A percentile compares a stretch with the other conserved stretches of the same genome.
phyloP scores from a whole-genome alignment of 495 filamentous ascomycete genomes.

The Aspergillus coremiiformis region DNA sequence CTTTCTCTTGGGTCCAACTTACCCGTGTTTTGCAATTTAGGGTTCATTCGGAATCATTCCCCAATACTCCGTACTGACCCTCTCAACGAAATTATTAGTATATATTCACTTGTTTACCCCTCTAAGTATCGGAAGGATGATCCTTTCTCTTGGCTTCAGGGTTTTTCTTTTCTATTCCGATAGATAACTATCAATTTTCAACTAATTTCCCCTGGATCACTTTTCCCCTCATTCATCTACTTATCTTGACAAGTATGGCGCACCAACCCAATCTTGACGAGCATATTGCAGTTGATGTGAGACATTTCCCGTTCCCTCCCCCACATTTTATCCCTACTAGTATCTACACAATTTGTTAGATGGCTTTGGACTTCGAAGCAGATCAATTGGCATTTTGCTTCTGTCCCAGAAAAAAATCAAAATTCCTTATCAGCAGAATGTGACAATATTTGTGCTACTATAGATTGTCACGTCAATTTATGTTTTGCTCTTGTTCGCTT shows the following conservation, averaged over 20 bases:
- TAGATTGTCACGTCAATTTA: background rate
- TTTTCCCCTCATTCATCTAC: background rate
- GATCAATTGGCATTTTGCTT: background rate
- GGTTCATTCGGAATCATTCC: background rate
- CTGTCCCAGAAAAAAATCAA: background rate
- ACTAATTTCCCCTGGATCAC: background rate
- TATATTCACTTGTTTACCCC: background rate
- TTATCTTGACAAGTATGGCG: conserved; percentile 18
- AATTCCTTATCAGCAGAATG: no score
- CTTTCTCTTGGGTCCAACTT: conserved; percentile 3
- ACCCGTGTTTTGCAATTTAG: background rate
- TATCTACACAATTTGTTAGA: no score
- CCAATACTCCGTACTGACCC: no score
- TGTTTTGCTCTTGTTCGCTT: no score
- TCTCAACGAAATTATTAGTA: no score
- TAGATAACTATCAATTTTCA: background rate
- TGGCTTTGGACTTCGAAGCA: background rate
- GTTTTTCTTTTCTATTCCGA: background rate
- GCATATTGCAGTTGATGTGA: conserved; percentile 37
- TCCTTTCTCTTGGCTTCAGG: background rate
- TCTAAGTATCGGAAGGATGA: background rate
- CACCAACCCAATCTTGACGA: conserved; percentile 29
- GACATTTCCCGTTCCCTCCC: conserved; percentile 2
- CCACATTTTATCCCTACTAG: no score
- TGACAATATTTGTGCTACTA: no score